Conservation (phyloP, 1,284 basidiomycete species). For the Pisolithus thermaeus region DNA sequence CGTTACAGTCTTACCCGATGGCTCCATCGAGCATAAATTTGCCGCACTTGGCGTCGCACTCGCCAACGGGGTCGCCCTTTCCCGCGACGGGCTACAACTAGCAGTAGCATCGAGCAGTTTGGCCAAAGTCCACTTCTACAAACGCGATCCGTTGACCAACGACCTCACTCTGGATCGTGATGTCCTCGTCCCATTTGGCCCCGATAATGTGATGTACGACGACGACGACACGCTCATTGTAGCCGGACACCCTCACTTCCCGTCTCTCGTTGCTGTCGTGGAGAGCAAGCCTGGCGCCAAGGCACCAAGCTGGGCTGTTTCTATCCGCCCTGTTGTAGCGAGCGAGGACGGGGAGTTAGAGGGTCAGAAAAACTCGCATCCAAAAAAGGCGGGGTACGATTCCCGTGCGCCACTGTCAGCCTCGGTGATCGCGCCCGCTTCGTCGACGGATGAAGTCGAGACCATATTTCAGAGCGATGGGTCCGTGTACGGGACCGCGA, state of each 20-base stretch:
- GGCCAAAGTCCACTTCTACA: slow-evolving; percentile 46
- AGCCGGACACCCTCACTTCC: slow-evolving; percentile 61
- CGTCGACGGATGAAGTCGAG: slow-evolving; percentile 36
- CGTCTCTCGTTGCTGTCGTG: slow-evolving; percentile 40
- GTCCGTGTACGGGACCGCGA: slow-evolving; percentile 43
- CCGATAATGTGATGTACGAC: slow-evolving; percentile 57
- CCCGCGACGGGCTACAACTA: slow-evolving; percentile 41
- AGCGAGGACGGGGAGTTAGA: slow-evolving; percentile 6
- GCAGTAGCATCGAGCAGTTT: slow-evolving; percentile 52
- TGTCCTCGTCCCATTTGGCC: slow-evolving; percentile 49
- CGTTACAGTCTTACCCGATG: slow-evolving; percentile 35
- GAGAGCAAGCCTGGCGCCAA: slow-evolving; percentile 32
- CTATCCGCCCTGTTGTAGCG: slow-evolving; percentile 27
- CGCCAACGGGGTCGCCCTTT: slow-evolving; percentile 61
- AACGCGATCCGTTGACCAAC: slow-evolving; percentile 36
- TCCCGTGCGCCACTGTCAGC: slow-evolving; percentile 40
- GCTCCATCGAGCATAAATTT: slow-evolving; percentile 31
- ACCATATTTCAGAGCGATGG: slow-evolving; percentile 66
- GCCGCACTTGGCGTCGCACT: slow-evolving; percentile 50
- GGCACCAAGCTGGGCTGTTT: slow-evolving; percentile 53
- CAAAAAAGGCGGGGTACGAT: slow-evolving; percentile 31
- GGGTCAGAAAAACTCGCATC: background rate
- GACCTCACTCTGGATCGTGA: slow-evolving; percentile 32
- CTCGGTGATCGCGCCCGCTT: slow-evolving; percentile 32
- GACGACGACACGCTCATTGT: slow-evolving; percentile 45